These are phyloP conservation scores for Carex cristatella DNA, from an alignment of 176 grass and related monocot species.

Conservation along the genomic window DNA sequence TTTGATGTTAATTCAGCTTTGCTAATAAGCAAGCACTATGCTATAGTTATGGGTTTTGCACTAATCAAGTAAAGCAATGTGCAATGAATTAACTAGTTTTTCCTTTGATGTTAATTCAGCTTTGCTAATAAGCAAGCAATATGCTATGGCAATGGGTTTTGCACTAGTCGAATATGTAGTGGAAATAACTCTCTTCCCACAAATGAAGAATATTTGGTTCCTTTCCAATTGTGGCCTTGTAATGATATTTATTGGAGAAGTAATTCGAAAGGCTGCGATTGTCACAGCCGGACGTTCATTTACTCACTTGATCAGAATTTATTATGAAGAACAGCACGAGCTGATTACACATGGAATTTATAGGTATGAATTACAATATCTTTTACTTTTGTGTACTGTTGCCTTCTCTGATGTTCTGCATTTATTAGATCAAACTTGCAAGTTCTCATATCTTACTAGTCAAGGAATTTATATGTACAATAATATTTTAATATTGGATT, in stretches of 20 bases:
- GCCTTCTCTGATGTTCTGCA: background rate
- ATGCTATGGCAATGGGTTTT: slow-evolving; percentile 70
- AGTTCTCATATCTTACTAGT: background rate
- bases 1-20: slow-evolving; percentile 46
- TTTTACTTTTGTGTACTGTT: background rate
- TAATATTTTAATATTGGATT: background rate
- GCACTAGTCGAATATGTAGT: slow-evolving; percentile 71
- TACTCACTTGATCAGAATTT: slow-evolving; percentile 65
- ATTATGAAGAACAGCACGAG: slow-evolving; percentile 64
- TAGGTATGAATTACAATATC: slow-evolving; percentile 37
- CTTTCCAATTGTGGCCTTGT: slow-evolving; percentile 59
- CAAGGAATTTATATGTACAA: background rate
- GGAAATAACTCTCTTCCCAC: slow-evolving; percentile 61
- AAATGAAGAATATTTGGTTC: slow-evolving; percentile 62
- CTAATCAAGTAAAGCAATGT: slow-evolving; percentile 5
- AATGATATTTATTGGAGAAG: slow-evolving; percentile 78
- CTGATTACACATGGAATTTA: slow-evolving; percentile 86
- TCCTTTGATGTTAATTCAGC: slow-evolving; percentile 50
- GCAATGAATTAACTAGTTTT: slow-evolving; percentile 10
- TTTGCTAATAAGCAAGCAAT: slow-evolving; percentile 90
- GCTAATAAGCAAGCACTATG: too few species aligned
- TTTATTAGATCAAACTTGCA: background rate
- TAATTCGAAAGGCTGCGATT: slow-evolving; percentile 69
- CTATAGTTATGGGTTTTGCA: too few species aligned
- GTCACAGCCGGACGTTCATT: slow-evolving; percentile 71